A percentile compares a stretch with the other conserved stretches of the same genome.
phyloP scores from a whole-genome alignment of 495 filamentous ascomycete species.

The Penicillium fimorum region DNA sequence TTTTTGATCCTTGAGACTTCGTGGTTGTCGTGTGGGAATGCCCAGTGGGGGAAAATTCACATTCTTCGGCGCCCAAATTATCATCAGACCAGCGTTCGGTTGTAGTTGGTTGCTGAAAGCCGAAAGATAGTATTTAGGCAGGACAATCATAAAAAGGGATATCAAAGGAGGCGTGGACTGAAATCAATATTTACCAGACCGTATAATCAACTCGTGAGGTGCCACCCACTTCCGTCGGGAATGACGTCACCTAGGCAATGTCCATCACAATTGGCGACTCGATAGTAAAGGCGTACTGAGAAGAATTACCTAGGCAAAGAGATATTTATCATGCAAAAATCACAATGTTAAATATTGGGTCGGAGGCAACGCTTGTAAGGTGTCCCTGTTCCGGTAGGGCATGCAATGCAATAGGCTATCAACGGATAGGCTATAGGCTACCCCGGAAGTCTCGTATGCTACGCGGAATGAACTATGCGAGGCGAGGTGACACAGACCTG shows the following conservation, averaged over 20 bases:
- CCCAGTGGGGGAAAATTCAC: no score
- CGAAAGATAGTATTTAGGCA: no score
- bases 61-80: no score
- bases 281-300: not conserved
- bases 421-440: conserved; percentile 22
- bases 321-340: not conserved
- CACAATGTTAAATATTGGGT: not conserved
- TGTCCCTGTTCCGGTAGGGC: not conserved
- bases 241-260: not conserved
- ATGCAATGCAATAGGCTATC: conserved; percentile 1
- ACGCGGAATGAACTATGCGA: not conserved
- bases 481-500: not conserved
- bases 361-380: not conserved
- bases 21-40: no score
- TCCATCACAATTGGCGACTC: not conserved
- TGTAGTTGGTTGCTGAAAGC: no score
- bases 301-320: not conserved
- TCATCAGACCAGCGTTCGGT: no score
- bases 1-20: no score
- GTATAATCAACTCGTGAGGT: not conserved
- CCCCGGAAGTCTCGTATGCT: conserved; percentile 9
- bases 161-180: no score
- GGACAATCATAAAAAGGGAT: no score
- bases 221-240: not conserved
- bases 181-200: not conserved